Evolutionary conservation across 2,329 filamentous ascomycete genomes (phyloP).

Genomic region (Penicillium sp.): DNA sequence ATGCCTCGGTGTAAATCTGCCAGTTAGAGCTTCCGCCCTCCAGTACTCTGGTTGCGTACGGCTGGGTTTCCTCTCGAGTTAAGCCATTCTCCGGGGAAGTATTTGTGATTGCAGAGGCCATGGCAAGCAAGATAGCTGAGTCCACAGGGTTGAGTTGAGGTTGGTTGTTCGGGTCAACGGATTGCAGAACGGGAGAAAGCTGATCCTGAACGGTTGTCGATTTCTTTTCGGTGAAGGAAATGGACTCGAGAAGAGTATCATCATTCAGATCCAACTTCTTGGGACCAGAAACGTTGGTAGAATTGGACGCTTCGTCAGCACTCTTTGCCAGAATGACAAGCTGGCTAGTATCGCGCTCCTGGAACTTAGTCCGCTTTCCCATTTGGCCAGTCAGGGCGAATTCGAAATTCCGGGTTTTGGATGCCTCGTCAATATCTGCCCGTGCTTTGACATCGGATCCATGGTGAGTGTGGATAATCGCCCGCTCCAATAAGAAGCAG

Average conservation of each 20-base stretch:
- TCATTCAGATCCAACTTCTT: constrained; percentile 81
- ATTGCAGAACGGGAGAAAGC: constrained; percentile 65
- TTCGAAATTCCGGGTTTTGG: constrained; percentile 68
- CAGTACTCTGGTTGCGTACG: constrained; percentile 86
- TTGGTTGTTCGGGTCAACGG: constrained; percentile 76
- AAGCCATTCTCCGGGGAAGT: constrained; percentile 80
- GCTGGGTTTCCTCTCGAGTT: constrained; percentile 90
- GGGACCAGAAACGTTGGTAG: constrained; percentile 53
- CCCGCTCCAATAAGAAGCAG: constrained; percentile 78
- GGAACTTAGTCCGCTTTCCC: constrained; percentile 64
- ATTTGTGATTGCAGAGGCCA: constrained; percentile 87
- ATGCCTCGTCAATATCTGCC: constrained; percentile 71
- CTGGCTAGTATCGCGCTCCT: constrained; percentile 67
- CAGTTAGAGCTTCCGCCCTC: constrained; percentile 91
- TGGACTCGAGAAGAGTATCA: constrained; percentile 87
- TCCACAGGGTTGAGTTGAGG: constrained; percentile 82
- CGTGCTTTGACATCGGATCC: constrained; percentile 77
- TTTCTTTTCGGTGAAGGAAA: constrained; percentile 70
- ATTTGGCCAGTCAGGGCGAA: constrained; percentile 85
- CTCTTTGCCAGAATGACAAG: constrained; percentile 89
- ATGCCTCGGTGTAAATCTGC: constrained; percentile 95
- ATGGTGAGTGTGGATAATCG: constrained; percentile 81
- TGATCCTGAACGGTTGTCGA: constrained; percentile 45
- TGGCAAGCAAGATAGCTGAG: constrained; percentile 79
- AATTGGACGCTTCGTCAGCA: constrained; percentile 42